Evolutionary conservation across 2,329 filamentous ascomycete species (phyloP), one percentile per base, ranked within the genome.

Genomic region (Hymenoscyphus fraxineus): DNA sequence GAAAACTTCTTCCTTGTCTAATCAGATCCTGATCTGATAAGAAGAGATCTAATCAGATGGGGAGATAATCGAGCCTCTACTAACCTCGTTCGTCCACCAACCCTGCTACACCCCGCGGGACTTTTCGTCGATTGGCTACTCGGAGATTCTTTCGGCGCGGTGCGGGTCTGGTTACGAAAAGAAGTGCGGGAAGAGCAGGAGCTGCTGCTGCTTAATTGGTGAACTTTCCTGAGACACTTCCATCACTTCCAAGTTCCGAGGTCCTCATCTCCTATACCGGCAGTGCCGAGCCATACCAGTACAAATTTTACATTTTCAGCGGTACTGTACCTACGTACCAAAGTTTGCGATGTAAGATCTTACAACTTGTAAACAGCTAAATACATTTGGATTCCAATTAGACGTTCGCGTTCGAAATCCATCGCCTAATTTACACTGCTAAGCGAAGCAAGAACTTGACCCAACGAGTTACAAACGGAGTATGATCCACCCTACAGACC

Each of bases 1-100:
- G 47, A 54, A 54, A 54, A 54, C 19, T 54, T 19, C 13, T 22
- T 54, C 19, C 47, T 54, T 54, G 47, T 54, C 47, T 54, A 54
- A 54, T 54, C 47, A 54, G 44, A 51, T 51, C 19, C 7, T 13
- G 19, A 54, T 13, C 47, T 54, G 47, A 51, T 51, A n/a, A 51
- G 35, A 1, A 10, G 35, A 35, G 35, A 54, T 27, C 19, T 54
- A 22, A 54, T 54, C 47, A 27, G 47, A 54, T 54, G 47, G 47
- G 4, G 22, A 54, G 47, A 54, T 54, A 22, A 54, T 35, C 1
- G 35, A 35, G 19, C 47, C 47, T 12, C 19, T 19, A 12, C 22
- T 19, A 12, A 12, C 22, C 44, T 19, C 9, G 2, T 51, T 51
- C n/a, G 22, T 19, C n/a, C 44, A 51, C 44, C 44, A 51, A 51